Evolutionary conservation across 768 basidiomycete genomes (phyloP), one percentile per base, ranked within the genome.

Genomic region (Floccularia luteovirens): DNA sequence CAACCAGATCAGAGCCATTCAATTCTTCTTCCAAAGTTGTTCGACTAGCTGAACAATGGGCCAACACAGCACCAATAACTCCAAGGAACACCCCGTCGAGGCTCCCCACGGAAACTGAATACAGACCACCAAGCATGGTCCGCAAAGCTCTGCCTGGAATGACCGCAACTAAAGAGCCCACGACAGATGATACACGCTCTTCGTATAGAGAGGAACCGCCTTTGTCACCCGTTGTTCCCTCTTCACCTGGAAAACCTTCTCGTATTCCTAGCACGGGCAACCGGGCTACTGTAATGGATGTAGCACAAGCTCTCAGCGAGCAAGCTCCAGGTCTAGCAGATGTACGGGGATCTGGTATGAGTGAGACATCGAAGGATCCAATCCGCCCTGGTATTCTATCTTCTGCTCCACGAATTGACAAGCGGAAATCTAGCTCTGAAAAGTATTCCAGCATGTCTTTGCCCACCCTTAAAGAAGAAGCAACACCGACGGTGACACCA

Each of bases 251-350:
- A 3, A 69, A 67, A 38, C 74, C 72, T 49, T 43, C 60, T 32
- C 77, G 82, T 16, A 79, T 80, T 38, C 75, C 82, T 3, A 84
- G 75, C 50, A 74, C 82, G 4, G 82, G 82, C 12, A 76, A 73
- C 38, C 65, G 87, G 43, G 75, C 81, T 14, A 75, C 77, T 11
- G 83, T 78, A 17, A 88, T 89, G 86, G 83, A 89, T 30, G 75
- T 89, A 8, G 83, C 82, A 2, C 80, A 79, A 53, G 71, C 74
- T 6, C 54, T 86, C 39, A 64, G 55, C 24, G 66, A 72, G 42
- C 42, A 49, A 27, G 22, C 45, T 37, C 17, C 38, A 31, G 8
- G 28, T 37, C 13, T 23, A 5, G 22, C 10, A 17, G 6, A 10
- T 34, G 10, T n/a, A 20, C 10, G 10, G 7, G 17, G 13, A 34